Base-by-base conservation (phyloP, 805 yeast species). In the Kluyveromyces nonfermentans region DNA sequence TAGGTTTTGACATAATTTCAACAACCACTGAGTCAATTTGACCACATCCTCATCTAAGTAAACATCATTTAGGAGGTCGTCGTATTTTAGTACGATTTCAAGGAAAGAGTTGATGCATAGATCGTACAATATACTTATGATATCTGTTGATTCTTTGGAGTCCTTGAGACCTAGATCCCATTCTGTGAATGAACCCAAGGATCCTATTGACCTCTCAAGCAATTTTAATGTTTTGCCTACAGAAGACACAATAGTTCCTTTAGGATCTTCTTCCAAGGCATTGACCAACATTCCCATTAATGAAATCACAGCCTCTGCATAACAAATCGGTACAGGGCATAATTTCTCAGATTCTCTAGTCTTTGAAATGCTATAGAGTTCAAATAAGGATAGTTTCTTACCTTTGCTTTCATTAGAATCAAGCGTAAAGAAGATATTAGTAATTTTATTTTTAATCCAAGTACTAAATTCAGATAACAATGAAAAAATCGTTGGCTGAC, bases 21-120 rank as follows among this genome's bases (percentile, higher is more conserved):
- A 71, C 21, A 83, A 83, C 80, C 85, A 78, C 55, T 80, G 80
- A 15, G 86, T 86, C 49, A 82, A 67, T 49, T 75, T 77, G 54
- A 77, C 76, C 5, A 83, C 84, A 38, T 77, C 77, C 3, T 82
- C 75, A 41, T 76, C 71, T 36, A 84, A 64, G 20, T 77, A 70
- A 50, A 83, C 72, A 53, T 82, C 88, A 56, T 80, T 80, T 47
- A 84, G 62, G 37, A 77, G 70, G 35, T 69, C 73, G 56, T 81
- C 80, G 59, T 79, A 83, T 51, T 74, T 73, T 32, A 82, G 65
- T 25, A 84, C 81, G 37, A 83, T 69, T 47, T 78, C 78, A 54
- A 77, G 74, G 56, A 82, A 82, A 41, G 80, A 79, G 45, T 71
- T 72, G 62, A 82, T 70, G 1, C 85, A 68, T 51, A 82, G 65